Evolutionary conservation across 1,284 basidiomycete species (phyloP).

Genomic region (Irpex sp.): DNA sequence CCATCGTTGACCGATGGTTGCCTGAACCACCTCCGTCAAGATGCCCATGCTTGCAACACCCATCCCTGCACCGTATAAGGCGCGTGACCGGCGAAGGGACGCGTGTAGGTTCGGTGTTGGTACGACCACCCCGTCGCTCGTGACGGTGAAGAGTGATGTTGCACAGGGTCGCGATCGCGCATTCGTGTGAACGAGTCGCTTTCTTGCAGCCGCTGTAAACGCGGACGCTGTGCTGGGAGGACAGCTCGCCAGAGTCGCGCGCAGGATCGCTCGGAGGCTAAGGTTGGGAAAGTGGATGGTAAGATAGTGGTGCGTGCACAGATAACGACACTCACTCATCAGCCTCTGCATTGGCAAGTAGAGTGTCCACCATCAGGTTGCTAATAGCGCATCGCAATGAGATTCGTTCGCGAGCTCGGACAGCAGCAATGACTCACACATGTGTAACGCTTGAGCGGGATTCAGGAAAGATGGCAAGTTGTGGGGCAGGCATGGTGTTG

Average conservation of each 20-base stretch:
- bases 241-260: conserved; percentile 61
- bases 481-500: conserved; percentile 6
- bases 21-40: conserved; percentile 52
- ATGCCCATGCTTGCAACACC: conserved; percentile 58
- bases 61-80: conserved; percentile 72
- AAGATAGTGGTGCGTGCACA: neutral
- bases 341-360: conserved; percentile 66
- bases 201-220: conserved; percentile 60
- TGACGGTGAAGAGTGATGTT: conserved; percentile 37
- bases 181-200: conserved; percentile 46
- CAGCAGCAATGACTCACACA: conserved; percentile 1
- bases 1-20: conserved; percentile 61
- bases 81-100: conserved; percentile 50
- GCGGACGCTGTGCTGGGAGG: conserved; percentile 53
- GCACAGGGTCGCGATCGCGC: neutral
- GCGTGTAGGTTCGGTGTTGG: conserved; percentile 51
- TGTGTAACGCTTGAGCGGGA: conserved; percentile 6
- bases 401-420: conserved; percentile 3
- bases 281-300: neutral
- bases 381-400: conserved; percentile 30
- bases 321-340: conserved; percentile 54
- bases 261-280: conserved; percentile 69
- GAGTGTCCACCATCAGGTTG: conserved; percentile 79
- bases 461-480: neutral
- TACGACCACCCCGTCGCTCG: conserved; percentile 32